These are phyloP conservation scores for Hyaloscypha bicolor DNA, from an alignment of 495 filamentous ascomycete genomes.

Conservation along the genomic window DNA sequence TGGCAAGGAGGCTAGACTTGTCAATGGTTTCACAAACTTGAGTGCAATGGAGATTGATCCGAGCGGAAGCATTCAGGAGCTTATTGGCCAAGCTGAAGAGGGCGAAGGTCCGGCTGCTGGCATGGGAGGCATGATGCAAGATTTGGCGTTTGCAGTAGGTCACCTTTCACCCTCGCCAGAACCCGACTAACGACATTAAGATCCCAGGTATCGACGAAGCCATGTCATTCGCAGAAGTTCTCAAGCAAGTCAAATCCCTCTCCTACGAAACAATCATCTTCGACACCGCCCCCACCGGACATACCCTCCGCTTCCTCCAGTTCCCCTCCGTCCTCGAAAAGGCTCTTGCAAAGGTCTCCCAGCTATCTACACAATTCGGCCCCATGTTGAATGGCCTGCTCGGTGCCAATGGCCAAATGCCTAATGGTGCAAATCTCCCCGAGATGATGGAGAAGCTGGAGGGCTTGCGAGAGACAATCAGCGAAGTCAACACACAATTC, in stretches of 20 bases:
- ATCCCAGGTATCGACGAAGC: conserved; percentile 99
- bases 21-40: conserved; percentile 91
- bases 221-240: conserved; percentile 98
- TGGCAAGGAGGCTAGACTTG: conserved; percentile 92
- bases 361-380: conserved; percentile 91
- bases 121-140: conserved; percentile 67
- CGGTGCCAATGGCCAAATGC: conserved; percentile 75
- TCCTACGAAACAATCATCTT: conserved; percentile 99
- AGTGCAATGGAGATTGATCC: conserved; percentile 99
- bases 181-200: conserved; percentile 46
- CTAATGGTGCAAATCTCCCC: conserved; percentile 87
- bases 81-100: conserved; percentile 80
- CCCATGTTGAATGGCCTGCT: conserved; percentile 94
- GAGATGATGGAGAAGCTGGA: conserved; percentile 96
- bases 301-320: conserved; percentile 98
- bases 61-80: conserved; percentile 95
- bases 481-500: conserved; percentile 96
- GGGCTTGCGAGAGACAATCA: conserved; percentile 85
- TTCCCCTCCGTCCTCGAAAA: conserved; percentile 99
- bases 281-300: conserved; percentile 98
- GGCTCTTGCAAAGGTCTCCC: conserved; percentile 92
- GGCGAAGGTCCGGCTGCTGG: conserved; percentile 60
- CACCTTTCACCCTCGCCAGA: background rate
- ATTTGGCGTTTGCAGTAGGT: conserved; percentile 63
- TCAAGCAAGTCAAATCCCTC: conserved; percentile 99